Conservation (phyloP, 192 early-diverging fungal genomes). For the Coemansia sp. region DNA sequence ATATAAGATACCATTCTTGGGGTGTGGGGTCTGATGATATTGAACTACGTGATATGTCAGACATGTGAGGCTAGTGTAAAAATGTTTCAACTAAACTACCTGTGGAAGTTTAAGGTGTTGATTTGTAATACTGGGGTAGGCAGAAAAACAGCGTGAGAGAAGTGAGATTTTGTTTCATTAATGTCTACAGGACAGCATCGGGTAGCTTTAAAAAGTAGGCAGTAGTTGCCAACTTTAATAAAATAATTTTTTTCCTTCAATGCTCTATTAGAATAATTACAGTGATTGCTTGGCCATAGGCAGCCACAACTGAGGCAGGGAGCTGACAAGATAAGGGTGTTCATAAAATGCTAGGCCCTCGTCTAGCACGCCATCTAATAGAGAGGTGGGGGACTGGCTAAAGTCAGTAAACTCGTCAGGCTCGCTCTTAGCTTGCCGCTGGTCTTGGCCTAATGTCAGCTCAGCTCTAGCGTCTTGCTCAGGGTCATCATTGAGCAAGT, state of each 20-base stretch:
- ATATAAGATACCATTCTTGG: too few relatives aligned
- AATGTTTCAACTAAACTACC: too few relatives aligned
- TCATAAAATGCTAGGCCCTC: slow-evolving; percentile 66
- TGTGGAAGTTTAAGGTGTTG: too few relatives aligned
- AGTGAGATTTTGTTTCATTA: too few relatives aligned
- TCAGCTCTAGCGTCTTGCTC: slow-evolving; percentile 26
- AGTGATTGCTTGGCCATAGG: slow-evolving; percentile 46
- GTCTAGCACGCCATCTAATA: slow-evolving; percentile 69
- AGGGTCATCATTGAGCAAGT: slow-evolving; percentile 11
- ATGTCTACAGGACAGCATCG: too few relatives aligned
- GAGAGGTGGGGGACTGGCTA: slow-evolving; percentile 67
- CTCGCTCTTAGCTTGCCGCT: slow-evolving; percentile 62
- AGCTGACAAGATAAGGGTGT: slow-evolving; percentile 64
- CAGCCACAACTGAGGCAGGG: slow-evolving; percentile 69
- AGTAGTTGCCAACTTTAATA: too few relatives aligned
- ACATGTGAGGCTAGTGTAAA: too few relatives aligned
- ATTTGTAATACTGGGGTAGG: too few relatives aligned
- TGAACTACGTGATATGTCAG: too few relatives aligned
- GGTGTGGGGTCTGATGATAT: too few relatives aligned
- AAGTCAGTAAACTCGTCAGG: slow-evolving; percentile 71
- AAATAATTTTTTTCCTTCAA: not conserved
- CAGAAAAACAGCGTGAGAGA: too few relatives aligned
- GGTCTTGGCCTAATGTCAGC: slow-evolving; percentile 53
- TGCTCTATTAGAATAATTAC: not conserved
- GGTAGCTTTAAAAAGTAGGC: too few relatives aligned